These are phyloP conservation scores for Kandelia obovata DNA, from an alignment of 345 rosid species.

Conservation along the genomic window DNA sequence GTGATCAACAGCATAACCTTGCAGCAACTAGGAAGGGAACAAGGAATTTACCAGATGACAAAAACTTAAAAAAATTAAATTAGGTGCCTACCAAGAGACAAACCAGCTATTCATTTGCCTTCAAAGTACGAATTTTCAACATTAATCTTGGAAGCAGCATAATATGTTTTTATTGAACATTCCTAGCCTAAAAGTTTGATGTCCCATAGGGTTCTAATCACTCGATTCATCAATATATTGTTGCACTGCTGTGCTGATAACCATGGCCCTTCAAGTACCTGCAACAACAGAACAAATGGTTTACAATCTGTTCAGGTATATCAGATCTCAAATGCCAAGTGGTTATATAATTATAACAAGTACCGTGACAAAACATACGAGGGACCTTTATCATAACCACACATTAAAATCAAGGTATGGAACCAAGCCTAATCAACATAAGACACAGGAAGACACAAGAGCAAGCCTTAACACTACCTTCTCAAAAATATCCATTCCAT, in stretches of 20 bases:
- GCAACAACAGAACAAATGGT: slow-evolving; percentile 18
- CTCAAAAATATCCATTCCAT: neutral
- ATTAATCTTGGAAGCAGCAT: slow-evolving; percentile 6
- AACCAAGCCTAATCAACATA: neutral
- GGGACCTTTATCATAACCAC: neutral
- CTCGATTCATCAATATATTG: slow-evolving; percentile 25
- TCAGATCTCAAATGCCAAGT: neutral
- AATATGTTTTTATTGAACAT: slow-evolving; percentile 15
- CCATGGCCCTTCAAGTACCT: slow-evolving; percentile 62
- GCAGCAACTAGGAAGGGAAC: slow-evolving; percentile 8
- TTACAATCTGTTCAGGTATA: neutral
- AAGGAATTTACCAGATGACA: neutral
- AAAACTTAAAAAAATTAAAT: neutral
- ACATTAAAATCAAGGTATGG: neutral
- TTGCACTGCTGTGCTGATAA: slow-evolving; percentile 37
- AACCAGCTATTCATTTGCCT: slow-evolving; percentile 7
- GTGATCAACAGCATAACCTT: slow-evolving; percentile 11
- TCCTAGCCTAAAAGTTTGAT: slow-evolving; percentile 13
- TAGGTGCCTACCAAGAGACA: neutral
- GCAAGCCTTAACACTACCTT: neutral
- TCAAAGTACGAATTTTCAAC: slow-evolving; percentile 5
- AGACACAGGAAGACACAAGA: neutral
- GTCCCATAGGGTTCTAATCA: slow-evolving; percentile 14
- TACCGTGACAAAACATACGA: neutral
- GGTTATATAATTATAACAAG: neutral